Evolutionary conservation across 805 yeast species (phyloP), one percentile per base, ranked within the genome.

Genomic region (Kazachstania bromeliacearum): DNA sequence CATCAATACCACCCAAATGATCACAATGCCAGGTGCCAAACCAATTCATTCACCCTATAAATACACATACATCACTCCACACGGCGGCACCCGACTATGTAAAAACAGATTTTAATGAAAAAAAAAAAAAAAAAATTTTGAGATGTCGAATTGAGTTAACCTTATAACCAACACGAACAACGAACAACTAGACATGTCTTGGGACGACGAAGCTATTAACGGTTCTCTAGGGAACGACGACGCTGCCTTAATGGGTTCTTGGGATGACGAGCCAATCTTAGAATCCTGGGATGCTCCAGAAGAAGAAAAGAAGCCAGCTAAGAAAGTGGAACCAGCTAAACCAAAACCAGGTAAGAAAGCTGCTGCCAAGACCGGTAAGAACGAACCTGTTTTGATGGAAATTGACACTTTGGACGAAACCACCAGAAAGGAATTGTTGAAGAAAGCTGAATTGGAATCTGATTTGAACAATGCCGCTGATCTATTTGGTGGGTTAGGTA

Each of bases 401-500:
- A 69, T 82, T 43, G 89, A 81, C 42, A 65, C 66, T 13, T 72
- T 82, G 28, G 95, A 85, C 57, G 82, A 75, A 45, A 68, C 66
- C 43, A 78, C 89, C n/a, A 71, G 85, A 53, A 73, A 67, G 48
- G 87, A 81, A 53, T 60, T 87, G 60, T 68, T 83, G 61, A 79
- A 70, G 53, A 68, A 80, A 57, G 94, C 92, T 15, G 95, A 89
- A 62, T 52, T 85, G 41, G 79, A 75, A 33, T 73, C 94, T 19
- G 98, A 89, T 64, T 68, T 89, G 59, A 85, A 84, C 60, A 85
- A 84, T 56, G 97, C 98, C 21, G 89, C 95, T 7, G 94, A 84
- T 50, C 67, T 89, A 49, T 85, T 89, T 56, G 95, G 87, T 22
- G 85, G 85, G 12, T 58, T 71, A 38, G 69, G 69, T 41, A 75